Evolutionary conservation across 768 basidiomycete species (phyloP).

Genomic region (Cubamyces lactineus): DNA sequence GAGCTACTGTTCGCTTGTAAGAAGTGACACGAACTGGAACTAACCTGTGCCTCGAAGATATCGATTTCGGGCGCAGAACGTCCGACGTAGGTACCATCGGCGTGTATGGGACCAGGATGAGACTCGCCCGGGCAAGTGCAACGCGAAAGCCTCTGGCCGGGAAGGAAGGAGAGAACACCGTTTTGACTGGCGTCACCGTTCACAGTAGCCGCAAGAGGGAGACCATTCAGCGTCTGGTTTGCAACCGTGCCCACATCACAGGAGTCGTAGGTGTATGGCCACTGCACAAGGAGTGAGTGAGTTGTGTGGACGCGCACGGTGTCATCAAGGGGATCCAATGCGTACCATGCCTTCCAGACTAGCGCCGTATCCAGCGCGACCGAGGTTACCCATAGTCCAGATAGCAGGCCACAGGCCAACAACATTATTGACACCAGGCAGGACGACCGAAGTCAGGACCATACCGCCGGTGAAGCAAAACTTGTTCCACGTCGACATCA

Average conservation of each 20-base stretch:
- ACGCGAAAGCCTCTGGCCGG: constrained; percentile 83
- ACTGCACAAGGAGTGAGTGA: constrained; percentile 40
- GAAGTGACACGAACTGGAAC: constrained; percentile 41
- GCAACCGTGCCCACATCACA: constrained; percentile 64
- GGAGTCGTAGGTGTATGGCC: constrained; percentile 82
- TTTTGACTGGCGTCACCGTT: constrained; percentile 55
- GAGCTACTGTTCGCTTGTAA: constrained; percentile 26
- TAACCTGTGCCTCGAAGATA: constrained; percentile 82
- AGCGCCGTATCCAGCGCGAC: constrained; percentile 88
- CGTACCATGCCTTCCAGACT: constrained; percentile 80
- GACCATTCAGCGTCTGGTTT: constrained; percentile 78
- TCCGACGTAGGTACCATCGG: constrained; percentile 78
- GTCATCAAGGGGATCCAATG: background rate
- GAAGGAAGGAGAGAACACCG: constrained; percentile 63
- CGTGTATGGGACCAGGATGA: constrained; percentile 80
- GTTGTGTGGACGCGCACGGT: background rate
- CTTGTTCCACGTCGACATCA: constrained; percentile 72
- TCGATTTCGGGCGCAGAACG: constrained; percentile 90
- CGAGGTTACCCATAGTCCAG: constrained; percentile 73
- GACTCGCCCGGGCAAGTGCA: constrained; percentile 84
- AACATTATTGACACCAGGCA: constrained; percentile 67
- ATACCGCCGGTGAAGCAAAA: constrained; percentile 89
- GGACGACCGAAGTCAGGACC: constrained; percentile 62
- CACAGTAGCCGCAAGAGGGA: constrained; percentile 62
- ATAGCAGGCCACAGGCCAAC: constrained; percentile 55